Conservation (phyloP, 1,284 basidiomycete genomes). For the Leccinum colubrinum region DNA sequence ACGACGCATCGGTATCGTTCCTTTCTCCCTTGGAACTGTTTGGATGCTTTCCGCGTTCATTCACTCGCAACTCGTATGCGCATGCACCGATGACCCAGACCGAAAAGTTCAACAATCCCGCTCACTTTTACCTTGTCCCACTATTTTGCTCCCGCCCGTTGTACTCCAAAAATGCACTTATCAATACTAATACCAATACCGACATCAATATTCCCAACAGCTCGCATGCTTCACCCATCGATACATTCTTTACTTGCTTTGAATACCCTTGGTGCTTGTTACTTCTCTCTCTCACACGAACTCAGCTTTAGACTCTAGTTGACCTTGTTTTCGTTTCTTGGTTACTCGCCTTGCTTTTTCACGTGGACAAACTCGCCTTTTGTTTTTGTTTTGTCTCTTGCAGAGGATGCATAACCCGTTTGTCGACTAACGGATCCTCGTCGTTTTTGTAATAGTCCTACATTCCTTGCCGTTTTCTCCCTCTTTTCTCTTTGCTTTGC, state of each 20-base stretch:
- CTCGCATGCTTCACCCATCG: background rate
- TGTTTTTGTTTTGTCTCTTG: background rate
- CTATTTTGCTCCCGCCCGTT: conserved; percentile 5
- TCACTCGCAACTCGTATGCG: background rate
- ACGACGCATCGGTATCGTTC: background rate
- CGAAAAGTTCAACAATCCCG: background rate
- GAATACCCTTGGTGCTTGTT: background rate
- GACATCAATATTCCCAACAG: background rate
- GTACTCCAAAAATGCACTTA: conserved; percentile 19
- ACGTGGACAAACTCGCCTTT: background rate
- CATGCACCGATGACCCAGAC: background rate
- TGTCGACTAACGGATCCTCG: background rate
- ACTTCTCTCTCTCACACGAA: background rate
- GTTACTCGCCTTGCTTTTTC: background rate
- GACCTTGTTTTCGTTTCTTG: background rate
- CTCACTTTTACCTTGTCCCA: background rate
- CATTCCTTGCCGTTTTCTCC: background rate
- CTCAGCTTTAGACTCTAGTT: background rate
- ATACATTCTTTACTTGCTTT: background rate
- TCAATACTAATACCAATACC: conserved; percentile 1
- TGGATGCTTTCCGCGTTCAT: background rate
- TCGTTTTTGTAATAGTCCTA: background rate
- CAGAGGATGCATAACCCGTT: background rate
- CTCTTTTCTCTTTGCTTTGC: background rate
- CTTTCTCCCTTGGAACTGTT: background rate